Conservation (phyloP, 2,329 filamentous ascomycete species). For the Colletotrichum cuscutae region DNA sequence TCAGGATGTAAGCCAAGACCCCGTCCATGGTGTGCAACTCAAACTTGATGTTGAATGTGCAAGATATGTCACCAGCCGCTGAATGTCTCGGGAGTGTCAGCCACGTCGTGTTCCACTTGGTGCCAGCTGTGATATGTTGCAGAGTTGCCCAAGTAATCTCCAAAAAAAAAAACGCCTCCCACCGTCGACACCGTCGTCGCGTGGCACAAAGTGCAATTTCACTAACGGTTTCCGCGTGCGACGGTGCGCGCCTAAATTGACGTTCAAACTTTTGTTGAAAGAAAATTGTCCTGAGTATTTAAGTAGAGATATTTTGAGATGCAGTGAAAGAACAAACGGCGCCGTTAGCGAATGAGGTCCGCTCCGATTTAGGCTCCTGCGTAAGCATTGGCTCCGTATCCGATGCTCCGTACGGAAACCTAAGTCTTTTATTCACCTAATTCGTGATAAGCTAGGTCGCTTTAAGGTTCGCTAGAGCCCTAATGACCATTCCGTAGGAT, state of each 20-base stretch:
- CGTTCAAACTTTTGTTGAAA: background rate
- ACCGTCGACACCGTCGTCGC: background rate
- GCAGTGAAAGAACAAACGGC: background rate
- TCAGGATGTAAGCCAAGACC: background rate
- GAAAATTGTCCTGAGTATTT: background rate
- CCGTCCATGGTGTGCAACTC: slow-evolving; percentile 7
- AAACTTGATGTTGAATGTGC: background rate
- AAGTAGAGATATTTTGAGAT: background rate
- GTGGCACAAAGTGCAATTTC: background rate
- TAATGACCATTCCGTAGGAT: background rate
- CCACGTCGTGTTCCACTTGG: too few relatives aligned
- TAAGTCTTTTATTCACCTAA: background rate
- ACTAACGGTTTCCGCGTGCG: background rate
- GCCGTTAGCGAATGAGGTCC: background rate
- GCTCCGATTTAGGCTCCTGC: background rate
- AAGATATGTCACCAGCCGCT: background rate
- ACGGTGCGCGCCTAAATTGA: background rate
- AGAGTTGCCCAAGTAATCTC: background rate
- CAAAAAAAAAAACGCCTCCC: background rate
- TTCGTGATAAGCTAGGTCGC: background rate
- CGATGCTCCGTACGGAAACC: too few relatives aligned
- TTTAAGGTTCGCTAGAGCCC: background rate
- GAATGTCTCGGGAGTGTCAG: background rate
- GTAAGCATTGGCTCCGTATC: background rate
- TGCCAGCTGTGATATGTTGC: background rate